Conservation (phyloP, 148 eudicot genomes). For the Rhododendron ferrugineum region DNA sequence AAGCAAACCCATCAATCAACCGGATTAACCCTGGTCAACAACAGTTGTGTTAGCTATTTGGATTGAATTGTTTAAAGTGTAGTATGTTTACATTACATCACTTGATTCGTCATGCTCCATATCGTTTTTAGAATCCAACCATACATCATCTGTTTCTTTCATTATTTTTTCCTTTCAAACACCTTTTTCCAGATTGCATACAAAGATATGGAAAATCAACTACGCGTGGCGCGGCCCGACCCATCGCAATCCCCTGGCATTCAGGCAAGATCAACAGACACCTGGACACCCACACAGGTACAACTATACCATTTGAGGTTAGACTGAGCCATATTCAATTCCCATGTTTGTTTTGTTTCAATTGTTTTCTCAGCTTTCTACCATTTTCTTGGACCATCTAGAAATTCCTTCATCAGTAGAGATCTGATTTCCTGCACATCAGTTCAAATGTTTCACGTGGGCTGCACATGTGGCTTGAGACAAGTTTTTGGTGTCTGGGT, state of each 20-base stretch:
- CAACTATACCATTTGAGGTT: not conserved
- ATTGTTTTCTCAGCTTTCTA: conserved; percentile 6
- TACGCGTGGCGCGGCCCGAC: not conserved
- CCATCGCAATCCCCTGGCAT: not conserved
- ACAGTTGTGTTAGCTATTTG: not conserved
- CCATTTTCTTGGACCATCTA: conserved; percentile 2
- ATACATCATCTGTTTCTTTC: not conserved
- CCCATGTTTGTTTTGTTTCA: not conserved
- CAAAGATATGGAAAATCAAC: not conserved
- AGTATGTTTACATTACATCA: not conserved
- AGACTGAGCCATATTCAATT: not conserved
- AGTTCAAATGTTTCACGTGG: conserved; percentile 7
- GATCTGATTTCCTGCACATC: not conserved
- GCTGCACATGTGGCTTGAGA: not conserved
- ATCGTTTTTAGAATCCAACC: not conserved
- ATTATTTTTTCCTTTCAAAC: not conserved
- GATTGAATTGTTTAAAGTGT: not conserved
- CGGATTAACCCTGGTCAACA: no score
- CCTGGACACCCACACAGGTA: not conserved
- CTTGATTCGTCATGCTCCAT: conserved; percentile 4
- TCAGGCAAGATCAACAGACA: not conserved
- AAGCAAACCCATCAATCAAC: no score
- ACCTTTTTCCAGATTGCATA: not conserved
- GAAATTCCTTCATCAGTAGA: not conserved
- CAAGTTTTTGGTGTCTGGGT: no score